Evolutionary conservation across 768 basidiomycete species (phyloP).

Genomic region (Asterophora parasitica): DNA sequence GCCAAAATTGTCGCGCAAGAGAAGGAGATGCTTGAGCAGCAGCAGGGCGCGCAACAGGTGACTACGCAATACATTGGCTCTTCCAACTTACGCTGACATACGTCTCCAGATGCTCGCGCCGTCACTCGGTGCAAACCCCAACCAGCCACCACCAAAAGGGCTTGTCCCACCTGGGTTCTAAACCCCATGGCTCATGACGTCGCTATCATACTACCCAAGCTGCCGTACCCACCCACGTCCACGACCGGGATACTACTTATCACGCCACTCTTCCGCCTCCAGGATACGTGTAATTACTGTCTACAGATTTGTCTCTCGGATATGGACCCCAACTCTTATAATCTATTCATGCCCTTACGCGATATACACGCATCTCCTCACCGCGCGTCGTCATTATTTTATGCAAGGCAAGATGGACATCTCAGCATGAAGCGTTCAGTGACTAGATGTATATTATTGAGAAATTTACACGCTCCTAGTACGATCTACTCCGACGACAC

Average conservation of each 20-base stretch:
- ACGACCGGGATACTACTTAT: conserved; percentile 18
- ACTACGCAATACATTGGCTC: conserved; percentile 21
- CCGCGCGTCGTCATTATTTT: not conserved
- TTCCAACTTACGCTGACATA: conserved; percentile 12
- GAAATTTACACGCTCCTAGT: conserved; percentile 2
- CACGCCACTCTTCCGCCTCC: conserved; percentile 3
- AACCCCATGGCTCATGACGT: conserved; percentile 19
- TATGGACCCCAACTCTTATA: conserved; percentile 8
- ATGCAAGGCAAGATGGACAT: not conserved
- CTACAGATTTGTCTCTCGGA: conserved; percentile 11
- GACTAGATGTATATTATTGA: conserved; percentile 20
- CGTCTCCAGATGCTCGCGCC: conserved; percentile 66
- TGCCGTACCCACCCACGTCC: conserved; percentile 16
- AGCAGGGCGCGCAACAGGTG: conserved; percentile 89
- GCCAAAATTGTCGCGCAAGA: conserved; percentile 92
- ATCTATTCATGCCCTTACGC: conserved; percentile 9
- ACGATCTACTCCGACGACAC: conserved; percentile 19
- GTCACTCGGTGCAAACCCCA: conserved; percentile 32
- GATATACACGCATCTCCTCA: conserved; percentile 5
- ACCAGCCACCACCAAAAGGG: conserved; percentile 48
- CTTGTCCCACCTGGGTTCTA: conserved; percentile 86
- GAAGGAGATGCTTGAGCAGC: conserved; percentile 89
- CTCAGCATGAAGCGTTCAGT: conserved; percentile 4
- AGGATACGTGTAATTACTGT: conserved; percentile 15
- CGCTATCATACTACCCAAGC: conserved; percentile 10